Evolutionary conservation across 345 rosid species (phyloP).

Genomic region (Pistacia vera): DNA sequence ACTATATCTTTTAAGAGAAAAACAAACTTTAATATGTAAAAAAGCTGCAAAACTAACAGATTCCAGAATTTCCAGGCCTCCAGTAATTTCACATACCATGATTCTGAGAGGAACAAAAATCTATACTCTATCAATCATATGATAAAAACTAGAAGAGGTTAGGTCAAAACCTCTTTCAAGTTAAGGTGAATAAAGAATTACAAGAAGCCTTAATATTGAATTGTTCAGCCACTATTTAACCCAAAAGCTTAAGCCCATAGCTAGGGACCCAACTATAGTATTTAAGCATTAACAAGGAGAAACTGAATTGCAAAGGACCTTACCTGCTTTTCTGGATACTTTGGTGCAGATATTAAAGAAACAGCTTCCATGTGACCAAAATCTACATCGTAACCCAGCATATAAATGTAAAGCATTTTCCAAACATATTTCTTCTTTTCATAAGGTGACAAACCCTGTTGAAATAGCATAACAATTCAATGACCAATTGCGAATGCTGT

Average conservation of each 20-base stretch:
- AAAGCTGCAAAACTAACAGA: not conserved
- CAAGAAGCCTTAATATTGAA: not conserved
- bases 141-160: not conserved
- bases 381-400: slow-evolving; percentile 99
- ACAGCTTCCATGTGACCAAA: slow-evolving; percentile 99
- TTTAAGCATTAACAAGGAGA: too few relatives aligned
- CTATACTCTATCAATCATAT: not conserved
- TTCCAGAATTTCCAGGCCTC: slow-evolving; percentile 6
- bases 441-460: slow-evolving; percentile 88
- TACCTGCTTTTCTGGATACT: slow-evolving; percentile 99
- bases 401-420: slow-evolving; percentile 96
- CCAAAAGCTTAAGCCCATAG: too few relatives aligned
- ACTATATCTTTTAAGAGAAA: slow-evolving; percentile 1
- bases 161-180: too few relatives aligned
- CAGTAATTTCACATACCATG: not conserved
- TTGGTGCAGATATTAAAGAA: slow-evolving; percentile 98
- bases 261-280: too few relatives aligned
- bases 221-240: too few relatives aligned
- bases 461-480: slow-evolving; percentile 22
- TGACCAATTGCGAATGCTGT: not conserved
- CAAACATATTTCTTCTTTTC: slow-evolving; percentile 99
- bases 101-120: not conserved
- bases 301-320: slow-evolving; percentile 14
- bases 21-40: not conserved
- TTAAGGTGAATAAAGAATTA: not conserved